These are phyloP conservation scores for Termitomyces sp. DNA, from an alignment of 768 basidiomycete species.

Conservation along the genomic window DNA sequence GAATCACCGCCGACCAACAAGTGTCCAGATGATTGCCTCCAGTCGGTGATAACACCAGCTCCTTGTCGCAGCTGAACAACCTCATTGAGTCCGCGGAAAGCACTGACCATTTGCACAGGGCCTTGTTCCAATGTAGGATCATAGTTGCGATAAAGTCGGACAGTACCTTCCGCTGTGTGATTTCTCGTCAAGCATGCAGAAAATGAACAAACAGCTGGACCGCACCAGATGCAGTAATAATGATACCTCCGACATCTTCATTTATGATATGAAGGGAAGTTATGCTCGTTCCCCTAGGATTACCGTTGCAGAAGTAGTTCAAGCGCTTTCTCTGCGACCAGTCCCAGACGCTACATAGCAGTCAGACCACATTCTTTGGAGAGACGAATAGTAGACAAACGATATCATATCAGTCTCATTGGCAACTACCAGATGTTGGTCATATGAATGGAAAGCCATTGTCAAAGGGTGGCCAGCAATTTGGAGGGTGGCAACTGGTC, in stretches of 20 bases:
- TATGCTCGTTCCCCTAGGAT: slow-evolving; percentile 74
- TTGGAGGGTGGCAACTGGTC: slow-evolving; percentile 61
- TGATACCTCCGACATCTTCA: slow-evolving; percentile 88
- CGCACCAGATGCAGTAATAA: slow-evolving; percentile 83
- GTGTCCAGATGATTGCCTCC: slow-evolving; percentile 86
- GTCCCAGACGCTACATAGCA: slow-evolving; percentile 75
- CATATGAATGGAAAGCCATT: slow-evolving; percentile 89
- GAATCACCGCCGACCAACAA: slow-evolving; percentile 92
- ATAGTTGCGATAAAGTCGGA: slow-evolving; percentile 91
- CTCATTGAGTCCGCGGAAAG: slow-evolving; percentile 86
- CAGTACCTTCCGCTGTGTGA: slow-evolving; percentile 76
- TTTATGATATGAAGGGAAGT: slow-evolving; percentile 92
- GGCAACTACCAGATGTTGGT: slow-evolving; percentile 80
- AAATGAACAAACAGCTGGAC: slow-evolving; percentile 3
- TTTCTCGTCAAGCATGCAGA: neutral
- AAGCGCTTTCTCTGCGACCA: slow-evolving; percentile 81
- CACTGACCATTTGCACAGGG: slow-evolving; percentile 86
- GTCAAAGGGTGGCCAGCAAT: slow-evolving; percentile 58
- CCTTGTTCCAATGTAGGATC: slow-evolving; percentile 67
- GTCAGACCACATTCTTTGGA: neutral
- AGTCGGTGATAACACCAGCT: slow-evolving; percentile 82
- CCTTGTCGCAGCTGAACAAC: slow-evolving; percentile 70
- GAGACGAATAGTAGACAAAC: slow-evolving; percentile 32
- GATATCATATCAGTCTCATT: slow-evolving; percentile 85
- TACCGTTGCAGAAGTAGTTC: slow-evolving; percentile 86